These are phyloP conservation scores for Iberis pinnata DNA, from an alignment of 345 rosid genomes.

Conservation along the genomic window DNA sequence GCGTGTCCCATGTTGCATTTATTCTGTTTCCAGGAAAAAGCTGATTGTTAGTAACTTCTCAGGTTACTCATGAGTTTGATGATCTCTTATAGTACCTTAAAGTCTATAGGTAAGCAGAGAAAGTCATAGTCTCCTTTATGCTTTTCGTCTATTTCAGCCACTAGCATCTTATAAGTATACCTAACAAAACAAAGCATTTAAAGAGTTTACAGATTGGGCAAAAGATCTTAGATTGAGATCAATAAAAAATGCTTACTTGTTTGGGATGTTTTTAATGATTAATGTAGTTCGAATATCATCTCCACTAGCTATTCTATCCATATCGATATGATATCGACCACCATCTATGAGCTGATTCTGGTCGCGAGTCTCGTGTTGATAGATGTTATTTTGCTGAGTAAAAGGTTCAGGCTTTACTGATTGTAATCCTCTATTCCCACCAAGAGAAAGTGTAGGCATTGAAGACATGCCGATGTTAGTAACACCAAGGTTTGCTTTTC, in stretches of 20 bases:
- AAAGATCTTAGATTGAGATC: background rate
- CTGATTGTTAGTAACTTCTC: constrained; percentile 13
- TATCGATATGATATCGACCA: constrained; percentile 71
- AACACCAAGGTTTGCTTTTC: constrained; percentile 34
- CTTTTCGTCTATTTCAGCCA: constrained; percentile 84
- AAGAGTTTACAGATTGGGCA: background rate
- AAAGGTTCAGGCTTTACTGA: constrained; percentile 41
- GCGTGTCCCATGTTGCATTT: constrained; percentile 98
- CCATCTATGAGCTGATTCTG: constrained; percentile 49
- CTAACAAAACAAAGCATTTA: constrained; percentile 34
- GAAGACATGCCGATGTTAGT: constrained; percentile 51
- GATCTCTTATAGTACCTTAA: constrained; percentile 48
- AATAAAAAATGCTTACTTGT: constrained; percentile 51
- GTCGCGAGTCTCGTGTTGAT: constrained; percentile 36
- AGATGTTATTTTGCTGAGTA: constrained; percentile 41
- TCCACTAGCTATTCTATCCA: constrained; percentile 60
- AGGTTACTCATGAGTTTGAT: constrained; percentile 9
- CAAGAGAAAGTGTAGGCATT: constrained; percentile 38
- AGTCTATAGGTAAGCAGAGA: constrained; percentile 84
- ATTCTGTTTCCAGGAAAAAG: constrained; percentile 53
- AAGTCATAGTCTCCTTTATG: constrained; percentile 83
- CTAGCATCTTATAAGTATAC: constrained; percentile 95
- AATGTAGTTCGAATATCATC: constrained; percentile 80
- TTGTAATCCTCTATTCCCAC: constrained; percentile 48
- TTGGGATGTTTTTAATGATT: constrained; percentile 93